Percentiles rank a stretch among this genome's conserved stretches.
Evolutionary conservation across 441 rosid species (phyloP).

Genomic region (Pelargonium exstipulatum): DNA sequence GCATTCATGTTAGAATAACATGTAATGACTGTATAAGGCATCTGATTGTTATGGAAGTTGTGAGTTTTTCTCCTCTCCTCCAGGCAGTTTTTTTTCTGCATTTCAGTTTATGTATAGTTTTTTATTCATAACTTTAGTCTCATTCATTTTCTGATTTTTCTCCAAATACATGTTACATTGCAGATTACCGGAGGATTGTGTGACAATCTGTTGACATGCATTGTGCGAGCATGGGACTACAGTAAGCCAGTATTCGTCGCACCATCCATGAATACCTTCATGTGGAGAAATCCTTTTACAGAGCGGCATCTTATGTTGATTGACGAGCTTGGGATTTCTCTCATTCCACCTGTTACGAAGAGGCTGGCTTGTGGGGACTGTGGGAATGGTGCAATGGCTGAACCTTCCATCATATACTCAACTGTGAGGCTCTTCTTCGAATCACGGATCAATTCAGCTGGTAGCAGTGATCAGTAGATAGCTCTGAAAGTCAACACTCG

Average conservation of each 20-base stretch:
- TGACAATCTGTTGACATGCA: constrained; percentile 80
- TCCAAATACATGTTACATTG: not conserved
- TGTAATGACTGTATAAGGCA: too few relatives aligned
- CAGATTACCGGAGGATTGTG: constrained; percentile 92
- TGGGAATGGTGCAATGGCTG: constrained; percentile 93
- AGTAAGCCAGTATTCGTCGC: constrained; percentile 71
- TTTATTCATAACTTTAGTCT: too few relatives aligned
- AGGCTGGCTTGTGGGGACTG: constrained; percentile 84
- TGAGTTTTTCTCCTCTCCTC: too few relatives aligned
- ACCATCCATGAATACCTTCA: constrained; percentile 83
- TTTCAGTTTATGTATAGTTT: too few relatives aligned
- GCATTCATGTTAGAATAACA: too few relatives aligned
- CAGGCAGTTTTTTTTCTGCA: too few relatives aligned
- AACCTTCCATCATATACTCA: constrained; percentile 71
- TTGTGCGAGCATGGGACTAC: constrained; percentile 91
- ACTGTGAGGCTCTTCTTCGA: constrained; percentile 67
- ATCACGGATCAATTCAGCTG: constrained; percentile 30
- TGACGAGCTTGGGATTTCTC: constrained; percentile 83
- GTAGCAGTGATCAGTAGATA: not conserved
- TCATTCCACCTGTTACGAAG: constrained; percentile 75
- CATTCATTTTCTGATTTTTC: too few relatives aligned
- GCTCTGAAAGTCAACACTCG: too few relatives aligned
- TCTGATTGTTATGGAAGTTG: too few relatives aligned
- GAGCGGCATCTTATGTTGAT: constrained; percentile 67
- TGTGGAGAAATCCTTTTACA: constrained; percentile 90